Base-by-base conservation (phyloP, 2,329 filamentous ascomycete species). In the Aspergillus versicolor region DNA sequence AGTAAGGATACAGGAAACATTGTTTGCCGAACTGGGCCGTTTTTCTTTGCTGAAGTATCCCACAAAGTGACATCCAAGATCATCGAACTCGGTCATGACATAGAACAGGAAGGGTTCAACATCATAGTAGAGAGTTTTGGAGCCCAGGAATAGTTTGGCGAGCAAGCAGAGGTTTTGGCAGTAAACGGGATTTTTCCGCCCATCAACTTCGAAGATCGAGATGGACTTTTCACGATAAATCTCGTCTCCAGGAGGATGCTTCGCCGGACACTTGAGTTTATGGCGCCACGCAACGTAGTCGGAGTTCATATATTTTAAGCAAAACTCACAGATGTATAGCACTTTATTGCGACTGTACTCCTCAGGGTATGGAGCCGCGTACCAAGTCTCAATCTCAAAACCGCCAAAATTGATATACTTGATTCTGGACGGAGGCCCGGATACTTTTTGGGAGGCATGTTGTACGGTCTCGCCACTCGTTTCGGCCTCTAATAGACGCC, bases 41-140 rank as follows among this genome's bases (percentile, higher is more conserved):
- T 99, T 99, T 77, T 99, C 94, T 73, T 99, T 99, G 50, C 94
- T 97, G 75, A 99, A 99, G 72, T 97, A 99, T n/a, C 94, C 94
- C n/a, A 99, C 90, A 49, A 99, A 84, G 70, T 97, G 94, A 67
- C 89, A 94, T 13, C 94, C 94, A 66, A 92, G 88, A 49, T 96
- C 91, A 62, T 92, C 90, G 64, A 90, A 87, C 41, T 88, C 88
- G 24, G 91, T 91, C 93, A 99, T 97, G 73, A 96, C 93, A 76
- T 99, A 99, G 79, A 99, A 99, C 37, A 99, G 78, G 71, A 99
- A 99, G 0, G 94, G 94, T 63, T 99, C 94, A n/a, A 99, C 94
- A 67, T 99, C 94, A 78, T 99, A 99, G 79, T 97, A 99, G 7
- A 99, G 85, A 5, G 94, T 97, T 76, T 99, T 99, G 74, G 97